Base-by-base conservation (phyloP, 2,329 filamentous ascomycete species). In the Pseudocercospora crystallina region DNA sequence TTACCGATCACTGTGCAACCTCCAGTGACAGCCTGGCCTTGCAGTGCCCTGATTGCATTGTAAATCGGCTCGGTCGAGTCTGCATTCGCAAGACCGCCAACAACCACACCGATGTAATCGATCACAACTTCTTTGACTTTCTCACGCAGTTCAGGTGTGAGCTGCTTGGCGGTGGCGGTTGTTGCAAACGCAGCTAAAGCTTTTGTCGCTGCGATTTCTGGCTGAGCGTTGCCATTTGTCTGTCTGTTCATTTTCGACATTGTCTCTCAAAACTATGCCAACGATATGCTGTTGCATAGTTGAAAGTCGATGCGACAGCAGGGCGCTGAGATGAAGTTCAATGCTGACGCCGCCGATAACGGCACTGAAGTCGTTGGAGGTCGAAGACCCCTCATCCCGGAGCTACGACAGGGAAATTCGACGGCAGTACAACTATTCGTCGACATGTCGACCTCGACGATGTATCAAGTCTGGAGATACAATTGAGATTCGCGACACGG, bases 1-100 rank as follows among this genome's bases (percentile, higher is more conserved):
- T 66, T 67, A 10, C 63, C 68, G 39, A 70, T 67, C n/a, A 71
- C 67, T 9, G 67, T 69, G 36, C 62, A 66, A 5, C 49, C 41
- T 3, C 69, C 65, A 5, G 33, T 47, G 35, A 32, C 55, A 5
- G 44, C 43, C 8, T 45, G 8, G 8, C 63, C 63, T 51, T 65
- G 63, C 3, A 67, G 53, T 2, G 58, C 55, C 20, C 35, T 20
- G 26, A 67, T 58, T 36, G 61, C 58, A 7, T 58, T 57, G 49
- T 58, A 59, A 37, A 67, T 65, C 0, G 62, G 58, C 7, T 44
- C 40, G 8, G 63, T 62, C 2, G 63, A 66, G 31, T 62, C 56
- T 20, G 61, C 63, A 42, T 59, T 59, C 30, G 54, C 39, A 26
- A 61, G 37, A 5, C 60, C 64, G 36, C 62, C 64, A 14, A 61